These are phyloP conservation scores for Suhomyces ambrosiae DNA, from an alignment of 1,139 yeast species.

Conservation along the genomic window DNA sequence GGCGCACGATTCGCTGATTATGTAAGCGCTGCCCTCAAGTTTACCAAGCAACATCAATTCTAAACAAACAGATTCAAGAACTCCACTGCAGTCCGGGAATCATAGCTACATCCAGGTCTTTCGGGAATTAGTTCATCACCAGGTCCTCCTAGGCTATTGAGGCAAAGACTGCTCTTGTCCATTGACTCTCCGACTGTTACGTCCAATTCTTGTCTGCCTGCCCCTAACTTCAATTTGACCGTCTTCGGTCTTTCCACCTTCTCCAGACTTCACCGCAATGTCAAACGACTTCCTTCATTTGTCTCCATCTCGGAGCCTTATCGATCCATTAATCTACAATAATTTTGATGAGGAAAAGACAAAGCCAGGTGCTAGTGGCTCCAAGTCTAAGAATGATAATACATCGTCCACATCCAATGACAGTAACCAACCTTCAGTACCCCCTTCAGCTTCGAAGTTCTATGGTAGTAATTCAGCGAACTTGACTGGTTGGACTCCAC, in stretches of 20 bases:
- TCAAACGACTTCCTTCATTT: slow-evolving; percentile 37
- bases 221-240: neutral
- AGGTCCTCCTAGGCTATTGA: too few species aligned
- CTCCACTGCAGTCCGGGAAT: neutral
- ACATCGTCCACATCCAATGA: slow-evolving; percentile 2
- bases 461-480: slow-evolving; percentile 21
- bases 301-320: slow-evolving; percentile 36
- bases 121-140: too few species aligned
- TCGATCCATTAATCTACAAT: slow-evolving; percentile 31
- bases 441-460: slow-evolving; percentile 34
- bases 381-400: slow-evolving; percentile 10
- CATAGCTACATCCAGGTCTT: neutral
- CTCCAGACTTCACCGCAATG: slow-evolving; percentile 21
- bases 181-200: too few species aligned
- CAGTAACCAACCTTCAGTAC: slow-evolving; percentile 18
- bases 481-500: slow-evolving; percentile 49
- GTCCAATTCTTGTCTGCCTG: slow-evolving; percentile 2
- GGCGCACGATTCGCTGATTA: too few species aligned
- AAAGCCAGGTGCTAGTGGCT: slow-evolving; percentile 2
- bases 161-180: too few species aligned
- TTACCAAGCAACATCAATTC: slow-evolving; percentile 10
- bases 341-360: slow-evolving; percentile 17
- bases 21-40: slow-evolving; percentile 4
- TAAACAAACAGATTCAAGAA: slow-evolving; percentile 5
- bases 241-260: slow-evolving; percentile 1